phyloP scores from a whole-genome alignment of 164 flowering plant species.

The Sedum album region DNA sequence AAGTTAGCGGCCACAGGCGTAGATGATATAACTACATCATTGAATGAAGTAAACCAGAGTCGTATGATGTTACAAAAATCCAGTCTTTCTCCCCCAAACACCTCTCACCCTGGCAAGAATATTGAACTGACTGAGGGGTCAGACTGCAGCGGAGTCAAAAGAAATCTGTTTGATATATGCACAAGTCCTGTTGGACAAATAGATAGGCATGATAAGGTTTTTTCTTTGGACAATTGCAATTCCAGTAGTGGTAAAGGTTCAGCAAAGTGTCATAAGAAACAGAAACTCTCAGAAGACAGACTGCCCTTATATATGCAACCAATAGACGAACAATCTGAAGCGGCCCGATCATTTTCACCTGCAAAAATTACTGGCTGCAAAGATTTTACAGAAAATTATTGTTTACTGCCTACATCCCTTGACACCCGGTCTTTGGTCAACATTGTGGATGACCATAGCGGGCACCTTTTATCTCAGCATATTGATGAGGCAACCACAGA shows the following conservation, averaged over 20 bases:
- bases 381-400: background rate
- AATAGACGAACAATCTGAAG: background rate
- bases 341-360: background rate
- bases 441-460: constrained; percentile 1
- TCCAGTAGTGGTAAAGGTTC: background rate
- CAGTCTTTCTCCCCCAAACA: constrained; percentile 4
- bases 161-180: background rate
- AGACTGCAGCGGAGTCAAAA: background rate
- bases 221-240: background rate
- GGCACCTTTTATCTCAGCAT: background rate
- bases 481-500: background rate
- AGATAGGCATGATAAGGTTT: background rate
- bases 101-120: constrained; percentile 16
- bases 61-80: constrained; percentile 11
- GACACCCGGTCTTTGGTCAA: background rate
- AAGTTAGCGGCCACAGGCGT: constrained; percentile 10
- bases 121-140: background rate
- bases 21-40: constrained; percentile 15
- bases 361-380: background rate
- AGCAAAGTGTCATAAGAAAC: background rate
- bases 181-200: background rate
- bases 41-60: constrained; percentile 11
- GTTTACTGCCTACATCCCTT: background rate
- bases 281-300: background rate
- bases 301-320: background rate